Percentiles rank a stretch among this genome's conserved stretches.
Evolutionary conservation across 306 rosid species (phyloP).

Genomic region (Acacia crassicarpa): DNA sequence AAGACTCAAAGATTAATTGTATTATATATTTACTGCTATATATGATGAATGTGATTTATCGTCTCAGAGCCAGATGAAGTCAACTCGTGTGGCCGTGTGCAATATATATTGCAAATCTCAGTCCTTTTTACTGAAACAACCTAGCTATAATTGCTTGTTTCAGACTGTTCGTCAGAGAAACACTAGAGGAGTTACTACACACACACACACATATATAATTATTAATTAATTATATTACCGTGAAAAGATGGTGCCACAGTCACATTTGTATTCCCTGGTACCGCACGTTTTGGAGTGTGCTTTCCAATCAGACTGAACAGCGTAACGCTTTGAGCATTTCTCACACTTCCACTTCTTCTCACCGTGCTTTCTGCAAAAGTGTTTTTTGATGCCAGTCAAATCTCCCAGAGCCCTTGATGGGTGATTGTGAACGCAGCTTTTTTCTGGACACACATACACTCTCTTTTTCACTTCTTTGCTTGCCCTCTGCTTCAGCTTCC

Average conservation of each 20-base stretch:
- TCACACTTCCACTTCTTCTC: slow-evolving; percentile 97
- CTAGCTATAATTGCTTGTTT: neutral
- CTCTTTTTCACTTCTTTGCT: slow-evolving; percentile 68
- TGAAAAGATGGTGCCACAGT: slow-evolving; percentile 89
- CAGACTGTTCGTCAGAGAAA: neutral
- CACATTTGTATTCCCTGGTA: slow-evolving; percentile 88
- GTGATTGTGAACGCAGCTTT: slow-evolving; percentile 72
- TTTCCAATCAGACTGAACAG: slow-evolving; percentile 94
- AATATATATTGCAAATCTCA: neutral
- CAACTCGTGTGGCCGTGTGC: neutral
- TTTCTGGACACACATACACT: slow-evolving; percentile 88
- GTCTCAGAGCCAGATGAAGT: neutral
- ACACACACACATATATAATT: neutral
- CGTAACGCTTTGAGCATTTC: slow-evolving; percentile 83
- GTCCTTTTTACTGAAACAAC: neutral
- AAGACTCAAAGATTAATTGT: neutral
- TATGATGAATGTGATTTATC: neutral
- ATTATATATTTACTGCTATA: neutral
- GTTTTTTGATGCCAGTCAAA: slow-evolving; percentile 88
- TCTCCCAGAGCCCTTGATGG: slow-evolving; percentile 89
- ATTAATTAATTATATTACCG: slow-evolving; percentile 43
- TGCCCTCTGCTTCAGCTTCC: slow-evolving; percentile 87
- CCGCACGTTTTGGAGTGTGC: slow-evolving; percentile 92
- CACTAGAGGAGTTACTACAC: neutral
- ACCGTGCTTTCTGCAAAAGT: slow-evolving; percentile 91